phyloP scores from a whole-genome alignment of 768 basidiomycete species.

The Grammothele lineata region DNA sequence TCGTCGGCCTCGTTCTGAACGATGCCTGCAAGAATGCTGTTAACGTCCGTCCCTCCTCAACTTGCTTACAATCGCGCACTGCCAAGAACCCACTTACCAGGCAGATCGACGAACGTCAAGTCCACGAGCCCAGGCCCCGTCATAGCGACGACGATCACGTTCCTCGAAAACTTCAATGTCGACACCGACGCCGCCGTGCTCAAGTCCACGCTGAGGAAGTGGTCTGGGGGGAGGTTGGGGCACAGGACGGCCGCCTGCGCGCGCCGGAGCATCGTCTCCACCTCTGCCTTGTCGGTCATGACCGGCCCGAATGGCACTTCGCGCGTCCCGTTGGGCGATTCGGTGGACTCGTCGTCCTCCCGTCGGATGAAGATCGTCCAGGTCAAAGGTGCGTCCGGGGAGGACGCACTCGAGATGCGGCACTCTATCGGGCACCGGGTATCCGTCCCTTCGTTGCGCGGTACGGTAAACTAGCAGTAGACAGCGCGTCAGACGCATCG shows the following conservation, averaged over 20 bases:
- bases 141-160: conserved; percentile 21
- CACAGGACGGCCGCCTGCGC: conserved; percentile 47
- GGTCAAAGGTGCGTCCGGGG: conserved; percentile 11
- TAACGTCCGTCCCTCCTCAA: too few species aligned
- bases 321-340: conserved; percentile 9
- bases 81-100: conserved; percentile 11
- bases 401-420: conserved; percentile 21
- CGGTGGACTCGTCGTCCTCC: conserved; percentile 34
- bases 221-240: too few species aligned
- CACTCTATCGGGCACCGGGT: conserved; percentile 39
- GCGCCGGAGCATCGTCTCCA: conserved; percentile 54
- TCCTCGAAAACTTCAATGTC: too few species aligned
- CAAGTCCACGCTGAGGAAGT: too few species aligned
- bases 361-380: conserved; percentile 41
- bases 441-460: conserved; percentile 37
- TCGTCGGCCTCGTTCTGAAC: conserved; percentile 45
- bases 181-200: too few species aligned
- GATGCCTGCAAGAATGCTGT: conserved; percentile 37
- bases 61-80: conserved; percentile 1
- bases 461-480: conserved; percentile 14
- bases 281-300: conserved; percentile 36
- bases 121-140: conserved; percentile 23
- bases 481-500: too few species aligned
- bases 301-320: conserved; percentile 38
- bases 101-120: conserved; percentile 25